These are phyloP conservation scores for Hapsidospora chrysogenum DNA, from an alignment of 495 filamentous ascomycete species.

Conservation along the genomic window DNA sequence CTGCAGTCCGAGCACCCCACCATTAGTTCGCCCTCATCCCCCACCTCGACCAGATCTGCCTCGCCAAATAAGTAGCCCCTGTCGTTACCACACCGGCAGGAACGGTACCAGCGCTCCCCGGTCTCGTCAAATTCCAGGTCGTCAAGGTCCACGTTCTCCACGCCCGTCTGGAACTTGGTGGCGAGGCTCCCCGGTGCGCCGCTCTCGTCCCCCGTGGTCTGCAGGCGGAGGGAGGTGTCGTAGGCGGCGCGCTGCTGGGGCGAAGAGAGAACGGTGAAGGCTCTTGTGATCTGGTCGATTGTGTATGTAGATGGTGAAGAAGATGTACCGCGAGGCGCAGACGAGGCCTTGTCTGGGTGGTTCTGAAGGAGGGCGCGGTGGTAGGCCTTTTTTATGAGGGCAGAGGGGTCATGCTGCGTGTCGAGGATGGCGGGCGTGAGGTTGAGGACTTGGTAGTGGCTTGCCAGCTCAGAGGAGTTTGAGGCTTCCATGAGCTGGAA, in stretches of 20 bases:
- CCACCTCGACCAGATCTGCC: constrained; percentile 49
- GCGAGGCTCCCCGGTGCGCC: neutral
- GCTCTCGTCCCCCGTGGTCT: neutral
- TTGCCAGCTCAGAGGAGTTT: too few species aligned
- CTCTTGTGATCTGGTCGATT: constrained; percentile 65
- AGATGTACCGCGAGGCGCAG: constrained; percentile 3
- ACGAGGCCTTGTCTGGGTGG: constrained; percentile 60
- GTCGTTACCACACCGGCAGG: constrained; percentile 69
- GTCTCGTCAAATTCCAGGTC: constrained; percentile 44
- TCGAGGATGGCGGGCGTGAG: constrained; percentile 18
- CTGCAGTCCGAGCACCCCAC: constrained; percentile 70
- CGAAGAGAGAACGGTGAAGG: constrained; percentile 54
- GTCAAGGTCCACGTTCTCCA: constrained; percentile 74
- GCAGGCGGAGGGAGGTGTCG: constrained; percentile 30
- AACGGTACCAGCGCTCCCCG: constrained; percentile 39
- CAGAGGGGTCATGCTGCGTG: constrained; percentile 11
- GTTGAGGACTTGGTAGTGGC: constrained; percentile 28
- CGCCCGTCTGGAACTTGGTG: constrained; percentile 41
- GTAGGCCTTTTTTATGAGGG: constrained; percentile 54
- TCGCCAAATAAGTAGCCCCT: constrained; percentile 56
- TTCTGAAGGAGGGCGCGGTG: constrained; percentile 58
- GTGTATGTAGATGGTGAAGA: constrained; percentile 13
- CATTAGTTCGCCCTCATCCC: constrained; percentile 48
- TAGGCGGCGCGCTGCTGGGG: constrained; percentile 43
- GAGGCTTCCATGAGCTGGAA: too few species aligned